Conservation (phyloP, 495 filamentous ascomycete genomes). For the Aspergillus leporis region DNA sequence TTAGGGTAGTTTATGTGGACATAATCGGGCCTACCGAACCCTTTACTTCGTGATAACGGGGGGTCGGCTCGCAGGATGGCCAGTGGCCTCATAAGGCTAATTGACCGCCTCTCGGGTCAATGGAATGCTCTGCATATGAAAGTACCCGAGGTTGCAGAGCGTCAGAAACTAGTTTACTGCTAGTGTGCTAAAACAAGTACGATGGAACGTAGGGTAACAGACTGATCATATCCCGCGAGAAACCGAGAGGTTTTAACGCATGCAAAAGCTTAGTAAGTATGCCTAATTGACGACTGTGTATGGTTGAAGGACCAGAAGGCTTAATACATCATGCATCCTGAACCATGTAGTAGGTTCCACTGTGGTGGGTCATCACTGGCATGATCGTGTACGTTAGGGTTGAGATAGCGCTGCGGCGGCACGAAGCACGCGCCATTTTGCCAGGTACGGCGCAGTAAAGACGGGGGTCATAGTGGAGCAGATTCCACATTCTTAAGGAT, state of each 20-base stretch:
- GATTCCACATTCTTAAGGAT: background rate
- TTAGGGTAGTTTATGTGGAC: too few relatives aligned
- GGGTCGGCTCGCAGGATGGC: background rate
- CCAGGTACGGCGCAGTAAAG: background rate
- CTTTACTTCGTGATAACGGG: background rate
- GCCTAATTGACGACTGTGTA: background rate
- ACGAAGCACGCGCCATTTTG: background rate
- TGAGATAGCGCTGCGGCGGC: background rate
- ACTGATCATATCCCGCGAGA: background rate
- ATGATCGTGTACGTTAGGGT: background rate
- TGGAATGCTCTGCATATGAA: background rate
- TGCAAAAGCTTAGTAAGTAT: background rate
- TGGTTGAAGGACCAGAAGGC: too few relatives aligned
- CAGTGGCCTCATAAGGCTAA: background rate
- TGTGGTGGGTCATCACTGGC: background rate
- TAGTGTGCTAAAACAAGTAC: background rate
- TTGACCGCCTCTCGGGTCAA: too few relatives aligned
- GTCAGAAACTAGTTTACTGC: background rate
- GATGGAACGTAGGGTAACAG: background rate
- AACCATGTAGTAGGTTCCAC: background rate
- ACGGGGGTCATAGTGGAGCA: background rate
- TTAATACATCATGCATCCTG: background rate
- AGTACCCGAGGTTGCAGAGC: background rate
- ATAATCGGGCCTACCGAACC: too few relatives aligned
- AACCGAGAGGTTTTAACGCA: background rate